phyloP scores from a whole-genome alignment of 768 basidiomycete species.

The Hydnum rufescens region DNA sequence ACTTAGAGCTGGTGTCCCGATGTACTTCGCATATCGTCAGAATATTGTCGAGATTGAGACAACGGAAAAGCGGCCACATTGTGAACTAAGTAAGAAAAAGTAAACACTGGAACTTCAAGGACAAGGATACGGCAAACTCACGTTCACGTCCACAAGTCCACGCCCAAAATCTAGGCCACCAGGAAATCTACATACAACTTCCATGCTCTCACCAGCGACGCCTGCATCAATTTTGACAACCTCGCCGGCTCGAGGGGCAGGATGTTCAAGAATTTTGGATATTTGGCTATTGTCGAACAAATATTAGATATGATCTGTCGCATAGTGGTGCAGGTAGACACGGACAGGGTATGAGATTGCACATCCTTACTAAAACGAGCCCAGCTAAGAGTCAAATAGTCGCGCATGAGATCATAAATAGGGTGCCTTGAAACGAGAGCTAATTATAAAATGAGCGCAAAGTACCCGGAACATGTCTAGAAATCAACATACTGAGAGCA shows the following conservation, averaged over 20 bases:
- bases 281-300: slow-evolving; percentile 6
- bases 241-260: slow-evolving; percentile 73
- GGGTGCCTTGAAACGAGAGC: slow-evolving; percentile 82
- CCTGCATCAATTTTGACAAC: slow-evolving; percentile 73
- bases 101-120: slow-evolving; percentile 2
- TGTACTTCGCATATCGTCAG: slow-evolving; percentile 78
- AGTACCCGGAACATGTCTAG: slow-evolving; percentile 13
- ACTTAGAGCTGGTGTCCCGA: too few species aligned
- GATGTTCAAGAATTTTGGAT: slow-evolving; percentile 18
- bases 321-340: slow-evolving; percentile 14
- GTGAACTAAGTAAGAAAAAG: slow-evolving; percentile 34
- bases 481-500: slow-evolving; percentile 46
- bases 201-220: slow-evolving; percentile 31
- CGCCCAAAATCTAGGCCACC: slow-evolving; percentile 87
- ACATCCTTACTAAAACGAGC: slow-evolving; percentile 88
- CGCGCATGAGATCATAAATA: slow-evolving; percentile 87
- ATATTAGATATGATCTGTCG: not conserved
- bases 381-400: slow-evolving; percentile 91
- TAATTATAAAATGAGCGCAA: slow-evolving; percentile 15
- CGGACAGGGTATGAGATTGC: slow-evolving; percentile 77
- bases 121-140: slow-evolving; percentile 4
- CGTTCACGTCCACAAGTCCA: slow-evolving; percentile 77
- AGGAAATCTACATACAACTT: slow-evolving; percentile 77
- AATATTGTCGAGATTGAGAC: slow-evolving; percentile 82
- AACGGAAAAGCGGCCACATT: slow-evolving; percentile 93